phyloP scores from a whole-genome alignment of 129 eudicot species.

The Pulicaria dysenterica region DNA sequence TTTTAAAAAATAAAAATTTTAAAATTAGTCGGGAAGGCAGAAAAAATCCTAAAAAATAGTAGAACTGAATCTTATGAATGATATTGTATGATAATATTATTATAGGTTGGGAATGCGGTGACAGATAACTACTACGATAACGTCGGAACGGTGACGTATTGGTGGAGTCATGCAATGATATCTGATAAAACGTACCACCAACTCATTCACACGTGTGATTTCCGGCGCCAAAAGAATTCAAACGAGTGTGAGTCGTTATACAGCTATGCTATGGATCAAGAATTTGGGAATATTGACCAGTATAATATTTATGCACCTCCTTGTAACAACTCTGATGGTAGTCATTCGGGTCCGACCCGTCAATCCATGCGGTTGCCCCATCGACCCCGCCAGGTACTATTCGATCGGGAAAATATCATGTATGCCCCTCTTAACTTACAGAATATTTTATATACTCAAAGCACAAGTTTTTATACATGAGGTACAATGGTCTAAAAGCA shows the following conservation, averaged over 20 bases:
- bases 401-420: too few species aligned
- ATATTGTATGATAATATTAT: not conserved
- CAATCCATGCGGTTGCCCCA: constrained; percentile 72
- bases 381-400: constrained; percentile 62
- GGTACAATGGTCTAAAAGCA: too few species aligned
- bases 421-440: too few species aligned
- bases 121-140: constrained; percentile 95
- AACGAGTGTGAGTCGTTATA: constrained; percentile 88
- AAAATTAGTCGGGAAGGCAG: not conserved
- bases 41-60: too few species aligned
- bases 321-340: constrained; percentile 74
- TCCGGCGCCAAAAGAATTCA: constrained; percentile 69
- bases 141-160: constrained; percentile 90
- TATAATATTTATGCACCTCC: constrained; percentile 97
- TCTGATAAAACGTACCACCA: constrained; percentile 84
- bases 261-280: constrained; percentile 90
- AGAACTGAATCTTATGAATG: constrained; percentile 1
- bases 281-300: constrained; percentile 94
- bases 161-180: constrained; percentile 99
- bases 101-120: constrained; percentile 97
- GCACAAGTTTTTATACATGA: too few species aligned
- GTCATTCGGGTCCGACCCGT: constrained; percentile 41
- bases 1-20: not conserved
- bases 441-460: too few species aligned
- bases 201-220: constrained; percentile 82